Evolutionary conservation across 225 moss, liverwort and hornwort species (phyloP), one percentile per base, ranked within the genome.

Genomic region (Polytrichum formosum): DNA sequence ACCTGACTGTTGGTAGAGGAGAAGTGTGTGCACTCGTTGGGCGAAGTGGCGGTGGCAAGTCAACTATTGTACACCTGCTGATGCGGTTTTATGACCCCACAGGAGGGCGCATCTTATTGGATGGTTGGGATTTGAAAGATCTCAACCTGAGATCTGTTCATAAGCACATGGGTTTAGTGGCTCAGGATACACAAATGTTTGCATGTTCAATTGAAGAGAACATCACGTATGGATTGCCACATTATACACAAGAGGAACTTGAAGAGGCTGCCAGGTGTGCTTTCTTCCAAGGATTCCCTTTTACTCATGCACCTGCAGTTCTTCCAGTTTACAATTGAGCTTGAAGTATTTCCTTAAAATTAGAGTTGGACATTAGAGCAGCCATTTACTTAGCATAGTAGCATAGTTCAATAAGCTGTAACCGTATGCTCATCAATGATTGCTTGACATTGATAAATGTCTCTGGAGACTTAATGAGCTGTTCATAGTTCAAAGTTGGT

Each of bases 111-210:
- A 94, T 98, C 60, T 68, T 91, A 55, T 75, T 98, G 65, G 98
- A 98, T 72, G 91, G 94, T 61, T 91, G 91, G 94, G 92, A 98
- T 72, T 63, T 98, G 75, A 88, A 80, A 75, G 82, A 91, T 65
- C 84, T 98, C 56, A 98, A 93, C 72, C 67, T 98, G 56, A 91
- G 91, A 79, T 94, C 94, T 67, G 94, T 94, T 66, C 98, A 98
- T 76, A 90, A 91, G 80, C 92, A 98, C 77, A 98, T 94, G 94
- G 98, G 98, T 35, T 82, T 98, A 46, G 98, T 98, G 67, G 98
- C 98, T 19, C 98, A 98, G 66, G 98, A 98, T 62, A 98, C 98
- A n/a, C 98, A 98, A 82, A 94, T 98, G 98, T 98, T 98, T 61
- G 98, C 98, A 55, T 94, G 98, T 67, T 98, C 98, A 33, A 94